These are phyloP conservation scores for Penicillium glabrum DNA, from an alignment of 2,329 filamentous ascomycete genomes.

Conservation along the genomic window DNA sequence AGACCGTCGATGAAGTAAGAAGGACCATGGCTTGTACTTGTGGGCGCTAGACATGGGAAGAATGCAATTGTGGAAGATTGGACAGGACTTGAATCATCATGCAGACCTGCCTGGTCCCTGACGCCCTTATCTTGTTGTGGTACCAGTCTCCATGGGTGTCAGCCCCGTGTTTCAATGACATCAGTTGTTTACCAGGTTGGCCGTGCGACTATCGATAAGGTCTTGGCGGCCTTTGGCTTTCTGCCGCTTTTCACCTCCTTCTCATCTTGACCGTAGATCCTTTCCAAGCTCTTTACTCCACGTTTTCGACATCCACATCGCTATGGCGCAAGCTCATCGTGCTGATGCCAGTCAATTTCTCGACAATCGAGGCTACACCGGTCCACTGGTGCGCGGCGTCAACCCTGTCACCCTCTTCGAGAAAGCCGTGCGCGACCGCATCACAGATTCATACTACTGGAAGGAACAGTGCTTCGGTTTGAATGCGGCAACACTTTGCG, in stretches of 20 bases:
- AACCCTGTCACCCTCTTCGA: conserved; percentile 97
- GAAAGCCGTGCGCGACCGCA: conserved; percentile 91
- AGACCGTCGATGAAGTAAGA: conserved; percentile 45
- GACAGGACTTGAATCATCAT: conserved; percentile 15
- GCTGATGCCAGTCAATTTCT: conserved; percentile 77
- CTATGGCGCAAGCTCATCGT: conserved; percentile 56
- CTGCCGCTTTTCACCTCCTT: conserved; percentile 6
- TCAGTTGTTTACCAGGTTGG: conserved; percentile 35
- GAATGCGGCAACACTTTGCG: conserved; percentile 77
- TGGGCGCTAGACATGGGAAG: conserved; percentile 15
- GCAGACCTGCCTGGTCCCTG: neutral
- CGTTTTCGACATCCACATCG: conserved; percentile 24
- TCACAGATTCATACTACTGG: conserved; percentile 95
- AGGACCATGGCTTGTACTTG: conserved; percentile 43
- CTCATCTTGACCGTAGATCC: conserved; percentile 3
- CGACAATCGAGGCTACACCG: conserved; percentile 83
- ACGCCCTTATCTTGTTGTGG: neutral
- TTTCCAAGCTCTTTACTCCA: conserved; percentile 5
- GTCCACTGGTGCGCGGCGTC: conserved; percentile 77
- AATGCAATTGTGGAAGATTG: conserved; percentile 5
- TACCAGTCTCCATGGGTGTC: conserved; percentile 2
- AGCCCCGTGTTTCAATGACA: conserved; percentile 21
- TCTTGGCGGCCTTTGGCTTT: conserved; percentile 19
- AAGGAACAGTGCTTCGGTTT: conserved; percentile 98
- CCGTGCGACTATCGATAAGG: conserved; percentile 41